Evolutionary conservation across 2,329 filamentous ascomycete species (phyloP).

Genomic region (Graphilbum sp.): DNA sequence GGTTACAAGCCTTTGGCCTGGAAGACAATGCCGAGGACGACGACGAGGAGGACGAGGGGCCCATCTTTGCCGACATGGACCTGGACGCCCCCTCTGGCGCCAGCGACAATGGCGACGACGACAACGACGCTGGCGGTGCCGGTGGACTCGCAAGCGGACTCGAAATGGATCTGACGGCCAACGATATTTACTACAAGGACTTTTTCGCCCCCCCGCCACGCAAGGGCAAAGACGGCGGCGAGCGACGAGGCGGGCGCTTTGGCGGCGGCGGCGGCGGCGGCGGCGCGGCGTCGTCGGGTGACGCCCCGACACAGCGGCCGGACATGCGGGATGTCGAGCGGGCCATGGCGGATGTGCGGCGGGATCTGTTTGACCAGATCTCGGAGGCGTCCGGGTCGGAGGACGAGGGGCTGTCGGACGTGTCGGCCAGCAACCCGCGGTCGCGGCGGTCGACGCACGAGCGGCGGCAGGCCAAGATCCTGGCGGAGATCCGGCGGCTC

Average conservation of each 20-base stretch:
- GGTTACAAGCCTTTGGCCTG: constrained; percentile 12
- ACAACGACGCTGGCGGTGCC: constrained; percentile 37
- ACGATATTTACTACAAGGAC: constrained; percentile 78
- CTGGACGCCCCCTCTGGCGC: constrained; percentile 57
- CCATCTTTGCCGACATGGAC: constrained; percentile 69
- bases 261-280: constrained; percentile 35
- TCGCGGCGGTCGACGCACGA: constrained; percentile 75
- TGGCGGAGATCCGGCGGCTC: constrained; percentile 78
- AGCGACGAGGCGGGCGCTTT: constrained; percentile 21
- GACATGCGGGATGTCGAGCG: constrained; percentile 56
- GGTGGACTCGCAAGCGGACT: constrained; percentile 24
- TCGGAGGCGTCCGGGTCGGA: constrained; percentile 45
- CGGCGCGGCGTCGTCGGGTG: too few relatives aligned
- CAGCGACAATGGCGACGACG: constrained; percentile 44
- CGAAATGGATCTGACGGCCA: constrained; percentile 46
- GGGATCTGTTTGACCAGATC: constrained; percentile 76
- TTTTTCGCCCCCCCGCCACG: constrained; percentile 79
- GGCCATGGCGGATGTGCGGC: constrained; percentile 66
- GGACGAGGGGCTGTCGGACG: constrained; percentile 36
- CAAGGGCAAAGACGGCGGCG: constrained; percentile 41
- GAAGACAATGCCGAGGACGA: constrained; percentile 15
- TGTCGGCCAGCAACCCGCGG: constrained; percentile 49
- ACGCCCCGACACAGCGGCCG: too few relatives aligned
- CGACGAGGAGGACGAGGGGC: constrained; percentile 43
- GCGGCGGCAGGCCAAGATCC: constrained; percentile 67